Percentiles rank a stretch among this genome's conserved stretches.
Conservation (phyloP, 2,329 filamentous ascomycete genomes). For the Aspergillus brunneoviolaceus region DNA sequence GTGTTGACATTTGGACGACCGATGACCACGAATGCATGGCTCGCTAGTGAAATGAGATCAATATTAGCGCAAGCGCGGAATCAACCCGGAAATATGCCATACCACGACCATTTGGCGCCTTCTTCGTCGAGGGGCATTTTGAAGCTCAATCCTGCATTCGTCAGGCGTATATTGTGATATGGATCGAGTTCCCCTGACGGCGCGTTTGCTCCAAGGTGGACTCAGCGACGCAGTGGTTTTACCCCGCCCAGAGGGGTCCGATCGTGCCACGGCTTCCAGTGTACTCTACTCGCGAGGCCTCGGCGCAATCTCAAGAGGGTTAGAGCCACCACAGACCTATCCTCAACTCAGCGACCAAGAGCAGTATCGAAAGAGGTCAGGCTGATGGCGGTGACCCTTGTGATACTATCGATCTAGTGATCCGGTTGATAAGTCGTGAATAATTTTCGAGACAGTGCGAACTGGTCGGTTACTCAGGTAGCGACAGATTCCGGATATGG, state of each 20-base stretch:
- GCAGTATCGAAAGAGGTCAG: not conserved
- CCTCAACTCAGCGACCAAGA: not conserved
- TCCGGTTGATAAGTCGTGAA: not conserved
- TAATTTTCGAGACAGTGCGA: not conserved
- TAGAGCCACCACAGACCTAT: not conserved
- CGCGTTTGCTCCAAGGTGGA: not conserved
- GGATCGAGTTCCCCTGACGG: not conserved
- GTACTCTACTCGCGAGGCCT: not conserved
- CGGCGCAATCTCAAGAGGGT: not conserved
- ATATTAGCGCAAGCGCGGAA: not conserved
- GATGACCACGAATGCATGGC: slow-evolving; percentile 50
- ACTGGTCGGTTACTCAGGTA: not conserved
- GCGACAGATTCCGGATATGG: not conserved
- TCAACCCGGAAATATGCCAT: slow-evolving; percentile 13
- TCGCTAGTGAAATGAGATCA: slow-evolving; percentile 32
- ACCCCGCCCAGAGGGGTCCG: slow-evolving; percentile 4
- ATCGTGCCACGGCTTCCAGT: slow-evolving; percentile 2
- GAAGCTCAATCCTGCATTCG: not conserved
- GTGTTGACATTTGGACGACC: slow-evolving; percentile 51
- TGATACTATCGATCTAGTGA: not conserved
- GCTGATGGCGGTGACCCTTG: not conserved
- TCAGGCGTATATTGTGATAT: not conserved
- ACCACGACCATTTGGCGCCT: slow-evolving; percentile 49
- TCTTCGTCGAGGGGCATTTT: slow-evolving; percentile 47
- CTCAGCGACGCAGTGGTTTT: not conserved